Evolutionary conservation across 176 grass and related monocot species (phyloP).

Genomic region (Panicum miliaceum): DNA sequence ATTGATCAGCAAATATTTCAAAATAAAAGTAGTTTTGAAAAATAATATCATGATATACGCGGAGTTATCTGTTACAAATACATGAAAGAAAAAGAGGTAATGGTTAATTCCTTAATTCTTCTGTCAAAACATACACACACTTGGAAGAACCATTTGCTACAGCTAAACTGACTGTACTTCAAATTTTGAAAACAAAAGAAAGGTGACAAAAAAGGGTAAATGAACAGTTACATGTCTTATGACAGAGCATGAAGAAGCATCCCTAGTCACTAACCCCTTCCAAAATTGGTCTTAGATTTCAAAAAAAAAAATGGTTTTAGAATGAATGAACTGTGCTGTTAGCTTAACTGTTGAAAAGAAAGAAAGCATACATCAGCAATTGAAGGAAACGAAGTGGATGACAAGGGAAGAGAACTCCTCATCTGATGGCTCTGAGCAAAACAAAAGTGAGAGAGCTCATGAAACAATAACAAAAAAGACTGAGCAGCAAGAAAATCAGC

Average conservation of each 20-base stretch:
- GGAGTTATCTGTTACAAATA: neutral
- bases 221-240: conserved; percentile 2
- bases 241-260: conserved; percentile 6
- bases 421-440: conserved; percentile 57
- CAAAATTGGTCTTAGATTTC: neutral
- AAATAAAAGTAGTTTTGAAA: neutral
- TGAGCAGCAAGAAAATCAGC: conserved; percentile 25
- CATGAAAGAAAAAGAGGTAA: conserved; percentile 2
- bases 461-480: neutral
- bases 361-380: conserved; percentile 52
- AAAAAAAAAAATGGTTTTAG: neutral
- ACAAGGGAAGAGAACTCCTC: conserved; percentile 54
- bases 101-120: conserved; percentile 1
- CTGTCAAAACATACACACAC: neutral
- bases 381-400: conserved; percentile 54
- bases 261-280: neutral
- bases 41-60: neutral
- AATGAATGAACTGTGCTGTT: conserved; percentile 9
- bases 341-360: conserved; percentile 6
- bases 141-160: conserved; percentile 16
- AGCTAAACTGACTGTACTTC: conserved; percentile 31
- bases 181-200: neutral
- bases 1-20: neutral
- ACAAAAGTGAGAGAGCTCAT: neutral
- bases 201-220: neutral